phyloP scores from a whole-genome alignment of 768 basidiomycete genomes.

The Amanita subjunquillea region DNA sequence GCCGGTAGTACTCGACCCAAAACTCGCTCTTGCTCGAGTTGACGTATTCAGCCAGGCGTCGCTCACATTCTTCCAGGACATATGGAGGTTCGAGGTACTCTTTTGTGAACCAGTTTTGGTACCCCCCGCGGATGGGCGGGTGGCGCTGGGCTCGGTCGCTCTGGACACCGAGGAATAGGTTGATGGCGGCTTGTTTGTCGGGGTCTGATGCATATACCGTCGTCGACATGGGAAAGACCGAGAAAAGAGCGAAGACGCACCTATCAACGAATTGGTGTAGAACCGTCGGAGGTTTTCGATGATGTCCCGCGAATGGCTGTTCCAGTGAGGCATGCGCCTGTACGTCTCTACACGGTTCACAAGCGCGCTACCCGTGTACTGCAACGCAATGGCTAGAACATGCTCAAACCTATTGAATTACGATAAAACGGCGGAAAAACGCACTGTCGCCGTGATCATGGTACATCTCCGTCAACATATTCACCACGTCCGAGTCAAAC shows the following conservation, averaged over 20 bases:
- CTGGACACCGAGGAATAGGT: constrained; percentile 86
- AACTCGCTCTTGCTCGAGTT: constrained; percentile 51
- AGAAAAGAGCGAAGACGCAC: constrained; percentile 25
- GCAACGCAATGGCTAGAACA: constrained; percentile 73
- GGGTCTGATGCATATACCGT: constrained; percentile 46
- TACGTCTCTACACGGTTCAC: constrained; percentile 97
- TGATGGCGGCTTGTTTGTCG: constrained; percentile 95
- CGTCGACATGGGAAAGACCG: neutral
- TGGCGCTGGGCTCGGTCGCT: constrained; percentile 40
- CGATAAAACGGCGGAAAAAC: constrained; percentile 14
- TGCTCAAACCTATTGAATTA: constrained; percentile 1
- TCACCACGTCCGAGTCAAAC: constrained; percentile 91
- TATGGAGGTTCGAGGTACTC: constrained; percentile 63
- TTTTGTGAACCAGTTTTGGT: constrained; percentile 80
- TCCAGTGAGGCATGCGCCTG: constrained; percentile 93
- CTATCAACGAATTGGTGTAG: constrained; percentile 88
- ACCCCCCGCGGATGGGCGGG: constrained; percentile 53
- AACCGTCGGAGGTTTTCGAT: constrained; percentile 92
- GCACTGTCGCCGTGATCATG: constrained; percentile 93
- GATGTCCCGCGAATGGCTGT: constrained; percentile 92
- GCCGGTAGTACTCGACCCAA: constrained; percentile 87
- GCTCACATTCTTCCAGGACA: constrained; percentile 50
- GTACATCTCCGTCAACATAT: constrained; percentile 98
- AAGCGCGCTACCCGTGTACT: constrained; percentile 94
- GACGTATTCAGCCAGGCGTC: constrained; percentile 51